Percentiles rank a stretch among this genome's conserved stretches.
Conservation (phyloP, 2,329 filamentous ascomycete genomes). For the Pestalotiopsis sp. region DNA sequence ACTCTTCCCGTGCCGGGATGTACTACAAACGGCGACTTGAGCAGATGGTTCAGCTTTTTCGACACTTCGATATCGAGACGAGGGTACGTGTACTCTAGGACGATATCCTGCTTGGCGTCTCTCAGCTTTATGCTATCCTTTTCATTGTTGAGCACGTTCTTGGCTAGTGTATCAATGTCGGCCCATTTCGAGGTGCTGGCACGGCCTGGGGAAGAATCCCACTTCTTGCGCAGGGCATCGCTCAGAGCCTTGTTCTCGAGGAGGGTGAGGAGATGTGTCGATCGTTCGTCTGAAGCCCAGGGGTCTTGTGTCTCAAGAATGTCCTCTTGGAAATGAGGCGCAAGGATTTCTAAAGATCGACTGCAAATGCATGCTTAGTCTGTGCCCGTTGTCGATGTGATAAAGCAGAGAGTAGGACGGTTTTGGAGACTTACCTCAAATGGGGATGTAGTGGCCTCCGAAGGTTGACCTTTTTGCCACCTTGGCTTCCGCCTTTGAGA, state of each 20-base stretch:
- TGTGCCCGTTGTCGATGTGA: neutral
- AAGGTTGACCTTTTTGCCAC: conserved; percentile 83
- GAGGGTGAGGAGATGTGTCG: conserved; percentile 77
- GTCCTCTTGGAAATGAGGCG: conserved; percentile 79
- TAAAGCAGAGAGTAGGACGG: neutral
- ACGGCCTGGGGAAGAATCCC: conserved; percentile 80
- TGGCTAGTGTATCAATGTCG: conserved; percentile 86
- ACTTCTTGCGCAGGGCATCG: conserved; percentile 82
- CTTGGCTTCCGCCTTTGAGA: conserved; percentile 81
- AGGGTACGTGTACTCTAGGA: conserved; percentile 97
- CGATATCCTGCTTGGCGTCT: conserved; percentile 92
- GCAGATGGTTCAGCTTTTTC: conserved; percentile 96
- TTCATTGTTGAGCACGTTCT: conserved; percentile 68
- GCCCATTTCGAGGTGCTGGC: conserved; percentile 84
- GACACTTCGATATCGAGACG: conserved; percentile 95
- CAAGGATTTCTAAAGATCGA: conserved; percentile 83
- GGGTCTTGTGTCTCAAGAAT: conserved; percentile 86
- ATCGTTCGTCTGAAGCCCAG: conserved; percentile 69
- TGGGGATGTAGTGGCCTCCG: conserved; percentile 88
- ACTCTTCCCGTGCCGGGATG: conserved; percentile 93
- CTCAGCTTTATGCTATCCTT: conserved; percentile 74
- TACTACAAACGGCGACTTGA: conserved; percentile 95
- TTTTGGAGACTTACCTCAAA: conserved; percentile 55
- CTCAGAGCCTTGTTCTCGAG: conserved; percentile 79
- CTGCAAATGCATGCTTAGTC: conserved; percentile 34